Percentiles rank a stretch among this genome's conserved stretches.
phyloP scores from a whole-genome alignment of 148 eudicot species.

The Rhododendron ferrugineum region DNA sequence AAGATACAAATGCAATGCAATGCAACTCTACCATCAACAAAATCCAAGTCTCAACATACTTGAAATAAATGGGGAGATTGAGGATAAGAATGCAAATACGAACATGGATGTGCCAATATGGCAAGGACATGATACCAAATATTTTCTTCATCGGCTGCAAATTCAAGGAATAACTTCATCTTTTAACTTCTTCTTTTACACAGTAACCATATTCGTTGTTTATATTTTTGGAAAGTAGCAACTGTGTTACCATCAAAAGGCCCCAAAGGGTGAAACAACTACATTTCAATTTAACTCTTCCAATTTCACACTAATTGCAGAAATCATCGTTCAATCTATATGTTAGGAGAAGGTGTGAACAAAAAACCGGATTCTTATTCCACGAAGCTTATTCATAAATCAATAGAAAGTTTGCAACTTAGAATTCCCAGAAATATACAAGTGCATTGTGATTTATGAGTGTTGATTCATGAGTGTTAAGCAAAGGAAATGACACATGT shows the following conservation, averaged over 20 bases:
- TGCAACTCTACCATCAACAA: not conserved
- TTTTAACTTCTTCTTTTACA: not conserved
- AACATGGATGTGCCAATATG: not conserved
- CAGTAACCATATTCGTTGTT: not conserved
- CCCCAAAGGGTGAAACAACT: not conserved
- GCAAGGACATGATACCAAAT: not conserved
- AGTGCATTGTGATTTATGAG: not conserved
- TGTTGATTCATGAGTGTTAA: not conserved
- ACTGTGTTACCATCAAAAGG: not conserved
- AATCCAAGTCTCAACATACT: not conserved
- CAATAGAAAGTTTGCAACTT: not conserved
- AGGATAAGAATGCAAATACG: not conserved
- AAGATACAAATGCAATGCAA: not conserved
- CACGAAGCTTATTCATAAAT: not conserved
- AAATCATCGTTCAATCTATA: not conserved
- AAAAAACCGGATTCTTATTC: not conserved
- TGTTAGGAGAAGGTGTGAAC: not conserved
- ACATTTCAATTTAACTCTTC: not conserved
- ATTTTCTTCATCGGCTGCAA: not conserved
- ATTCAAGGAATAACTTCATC: not conserved
- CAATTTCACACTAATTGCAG: not conserved
- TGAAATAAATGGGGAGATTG: not conserved
- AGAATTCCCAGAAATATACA: not conserved
- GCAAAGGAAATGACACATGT: not conserved
- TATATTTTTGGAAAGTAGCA: not conserved